Evolutionary conservation across 768 basidiomycete genomes (phyloP).

Genomic region (Cystobasidiopsis lactophilus): DNA sequence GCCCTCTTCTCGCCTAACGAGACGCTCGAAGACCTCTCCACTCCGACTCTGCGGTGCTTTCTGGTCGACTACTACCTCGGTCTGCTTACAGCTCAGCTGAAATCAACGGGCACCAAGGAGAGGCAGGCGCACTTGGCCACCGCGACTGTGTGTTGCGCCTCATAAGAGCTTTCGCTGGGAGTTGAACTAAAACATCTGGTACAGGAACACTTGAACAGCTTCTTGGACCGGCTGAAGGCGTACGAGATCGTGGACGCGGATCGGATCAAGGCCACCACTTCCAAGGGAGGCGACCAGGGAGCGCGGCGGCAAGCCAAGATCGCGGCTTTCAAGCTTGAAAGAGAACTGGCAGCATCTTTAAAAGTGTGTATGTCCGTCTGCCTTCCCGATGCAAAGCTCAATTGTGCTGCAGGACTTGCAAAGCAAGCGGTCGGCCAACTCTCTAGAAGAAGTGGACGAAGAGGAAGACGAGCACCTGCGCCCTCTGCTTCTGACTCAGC

Average conservation of each 20-base stretch:
- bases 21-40: slow-evolving; percentile 55
- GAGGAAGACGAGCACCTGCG: slow-evolving; percentile 13
- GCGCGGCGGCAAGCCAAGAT: slow-evolving; percentile 91
- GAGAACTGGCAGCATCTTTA: slow-evolving; percentile 46
- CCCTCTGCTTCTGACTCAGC: slow-evolving; percentile 14
- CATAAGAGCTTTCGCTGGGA: background rate
- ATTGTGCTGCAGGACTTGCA: background rate
- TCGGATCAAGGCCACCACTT: slow-evolving; percentile 33
- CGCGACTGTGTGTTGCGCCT: slow-evolving; percentile 33
- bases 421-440: background rate
- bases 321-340: slow-evolving; percentile 67
- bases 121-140: slow-evolving; percentile 37
- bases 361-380: slow-evolving; percentile 33
- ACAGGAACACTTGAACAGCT: slow-evolving; percentile 12
- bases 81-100: slow-evolving; percentile 41
- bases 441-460: slow-evolving; percentile 1
- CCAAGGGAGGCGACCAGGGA: slow-evolving; percentile 46
- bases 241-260: slow-evolving; percentile 45
- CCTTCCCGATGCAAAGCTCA: background rate
- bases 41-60: slow-evolving; percentile 51
- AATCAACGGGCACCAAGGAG: slow-evolving; percentile 36
- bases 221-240: slow-evolving; percentile 26
- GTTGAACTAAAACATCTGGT: background rate
- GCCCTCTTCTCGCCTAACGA: slow-evolving; percentile 70
- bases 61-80: slow-evolving; percentile 45